Conservation (phyloP, 2,329 filamentous ascomycete species). For the Rutstroemia sp. region DNA sequence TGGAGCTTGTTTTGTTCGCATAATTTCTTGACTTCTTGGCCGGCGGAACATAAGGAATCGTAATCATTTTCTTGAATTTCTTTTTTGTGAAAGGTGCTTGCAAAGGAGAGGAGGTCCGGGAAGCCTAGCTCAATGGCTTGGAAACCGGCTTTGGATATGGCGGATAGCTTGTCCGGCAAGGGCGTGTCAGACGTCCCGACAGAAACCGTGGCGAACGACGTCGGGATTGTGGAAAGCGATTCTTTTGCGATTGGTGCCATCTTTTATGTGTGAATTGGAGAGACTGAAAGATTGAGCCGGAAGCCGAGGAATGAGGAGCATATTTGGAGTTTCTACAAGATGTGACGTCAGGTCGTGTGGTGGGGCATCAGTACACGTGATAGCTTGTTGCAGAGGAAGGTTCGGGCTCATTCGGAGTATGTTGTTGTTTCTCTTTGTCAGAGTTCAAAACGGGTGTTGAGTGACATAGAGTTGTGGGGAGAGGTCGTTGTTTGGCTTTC, state of each 20-base stretch:
- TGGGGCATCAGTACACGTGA: conserved; percentile 5
- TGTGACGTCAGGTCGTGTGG: conserved; percentile 1
- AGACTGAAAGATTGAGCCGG: not conserved
- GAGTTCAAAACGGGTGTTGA: not conserved
- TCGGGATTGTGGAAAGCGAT: conserved; percentile 32
- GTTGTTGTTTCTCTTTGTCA: conserved; percentile 1
- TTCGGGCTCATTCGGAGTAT: conserved; percentile 9
- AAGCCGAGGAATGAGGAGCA: not conserved
- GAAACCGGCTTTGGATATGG: conserved; percentile 59
- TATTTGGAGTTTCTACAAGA: not conserved
- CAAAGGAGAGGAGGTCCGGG: conserved; percentile 62
- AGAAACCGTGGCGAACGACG: conserved; percentile 49
- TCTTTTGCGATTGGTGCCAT: conserved; percentile 4
- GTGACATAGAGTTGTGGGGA: not conserved
- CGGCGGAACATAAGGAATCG: conserved; percentile 46
- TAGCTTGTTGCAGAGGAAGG: not conserved
- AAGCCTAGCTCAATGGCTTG: conserved; percentile 66
- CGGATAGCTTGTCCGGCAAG: conserved; percentile 52
- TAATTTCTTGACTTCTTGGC: conserved; percentile 44
- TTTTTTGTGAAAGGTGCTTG: conserved; percentile 41
- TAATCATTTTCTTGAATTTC: conserved; percentile 53
- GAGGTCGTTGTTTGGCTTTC: not conserved
- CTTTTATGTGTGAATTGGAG: not conserved
- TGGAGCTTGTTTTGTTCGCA: conserved; percentile 47
- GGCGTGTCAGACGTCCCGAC: conserved; percentile 43